Evolutionary conservation across 768 basidiomycete genomes (phyloP).

Genomic region (Tulasnella sp.): DNA sequence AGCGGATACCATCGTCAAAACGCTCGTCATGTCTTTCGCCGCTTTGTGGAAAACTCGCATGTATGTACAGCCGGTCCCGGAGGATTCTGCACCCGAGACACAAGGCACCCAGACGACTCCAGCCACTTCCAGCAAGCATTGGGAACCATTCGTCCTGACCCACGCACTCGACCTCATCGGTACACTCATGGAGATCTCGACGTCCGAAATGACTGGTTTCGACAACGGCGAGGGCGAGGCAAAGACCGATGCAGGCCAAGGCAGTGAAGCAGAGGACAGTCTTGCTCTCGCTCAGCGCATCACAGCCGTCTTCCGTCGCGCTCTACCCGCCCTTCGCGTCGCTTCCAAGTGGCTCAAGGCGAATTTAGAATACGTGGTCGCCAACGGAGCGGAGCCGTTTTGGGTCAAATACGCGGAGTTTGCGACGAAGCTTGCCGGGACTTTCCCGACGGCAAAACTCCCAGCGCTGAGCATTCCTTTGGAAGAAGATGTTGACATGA

Average conservation of each 20-base stretch:
- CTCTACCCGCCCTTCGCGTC: constrained; percentile 81
- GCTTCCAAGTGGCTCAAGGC: constrained; percentile 84
- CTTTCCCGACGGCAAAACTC: constrained; percentile 66
- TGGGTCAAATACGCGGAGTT: constrained; percentile 73
- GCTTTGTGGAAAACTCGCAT: constrained; percentile 83
- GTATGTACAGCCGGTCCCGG: constrained; percentile 44
- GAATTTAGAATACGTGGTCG: constrained; percentile 57
- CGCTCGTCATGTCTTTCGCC: constrained; percentile 69
- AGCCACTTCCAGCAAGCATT: constrained; percentile 38
- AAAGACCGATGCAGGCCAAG: not conserved
- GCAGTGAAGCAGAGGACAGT: constrained; percentile 40
- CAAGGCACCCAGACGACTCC: constrained; percentile 27
- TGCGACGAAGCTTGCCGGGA: constrained; percentile 52
- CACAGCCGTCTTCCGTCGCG: constrained; percentile 78
- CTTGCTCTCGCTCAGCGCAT: constrained; percentile 74
- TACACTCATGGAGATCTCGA: constrained; percentile 62
- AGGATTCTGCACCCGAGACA: constrained; percentile 36
- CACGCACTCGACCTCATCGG: constrained; percentile 66
- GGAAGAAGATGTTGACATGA: constrained; percentile 88
- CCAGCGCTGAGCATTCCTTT: constrained; percentile 58
- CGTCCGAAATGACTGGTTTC: constrained; percentile 56
- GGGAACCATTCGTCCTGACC: constrained; percentile 62
- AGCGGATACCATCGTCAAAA: constrained; percentile 70
- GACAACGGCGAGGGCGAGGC: constrained; percentile 33
- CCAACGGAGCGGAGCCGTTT: constrained; percentile 46